Percentiles rank a stretch among this genome's conserved stretches.
Evolutionary conservation across 768 basidiomycete genomes (phyloP).

Genomic region (Dentipellis sp.): DNA sequence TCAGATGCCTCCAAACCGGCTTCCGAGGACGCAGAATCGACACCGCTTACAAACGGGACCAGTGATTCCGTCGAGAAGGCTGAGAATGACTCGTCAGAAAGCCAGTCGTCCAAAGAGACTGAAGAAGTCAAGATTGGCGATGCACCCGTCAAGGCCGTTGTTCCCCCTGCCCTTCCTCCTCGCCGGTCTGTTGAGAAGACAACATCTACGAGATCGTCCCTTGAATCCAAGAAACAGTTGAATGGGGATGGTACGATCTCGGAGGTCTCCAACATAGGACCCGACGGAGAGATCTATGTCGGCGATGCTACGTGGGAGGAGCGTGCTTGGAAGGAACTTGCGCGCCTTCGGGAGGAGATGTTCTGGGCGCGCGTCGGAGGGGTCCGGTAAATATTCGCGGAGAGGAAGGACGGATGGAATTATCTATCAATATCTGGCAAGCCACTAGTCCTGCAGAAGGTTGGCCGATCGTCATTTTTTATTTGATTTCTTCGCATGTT

Average conservation of each 20-base stretch:
- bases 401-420: neutral
- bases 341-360: slow-evolving; percentile 70
- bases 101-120: too few relatives aligned
- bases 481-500: too few relatives aligned
- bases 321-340: slow-evolving; percentile 73
- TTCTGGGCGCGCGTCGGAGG: slow-evolving; percentile 78
- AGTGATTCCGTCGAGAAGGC: too few relatives aligned
- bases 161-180: neutral
- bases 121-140: neutral
- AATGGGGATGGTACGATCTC: neutral
- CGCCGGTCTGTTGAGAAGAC: neutral
- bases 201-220: neutral
- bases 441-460: too few relatives aligned
- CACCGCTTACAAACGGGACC: too few relatives aligned
- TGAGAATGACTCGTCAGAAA: too few relatives aligned
- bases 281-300: slow-evolving; percentile 38
- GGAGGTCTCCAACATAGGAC: slow-evolving; percentile 10
- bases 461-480: too few relatives aligned
- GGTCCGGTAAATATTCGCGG: slow-evolving; percentile 14
- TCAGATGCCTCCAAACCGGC: too few relatives aligned
- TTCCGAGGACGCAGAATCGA: too few relatives aligned
- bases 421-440: neutral
- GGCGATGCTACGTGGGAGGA: slow-evolving; percentile 79
- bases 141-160: neutral
- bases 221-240: slow-evolving; percentile 1